Base-by-base conservation (phyloP, 768 basidiomycete species). In the Dictyophora rubrovolvata region DNA sequence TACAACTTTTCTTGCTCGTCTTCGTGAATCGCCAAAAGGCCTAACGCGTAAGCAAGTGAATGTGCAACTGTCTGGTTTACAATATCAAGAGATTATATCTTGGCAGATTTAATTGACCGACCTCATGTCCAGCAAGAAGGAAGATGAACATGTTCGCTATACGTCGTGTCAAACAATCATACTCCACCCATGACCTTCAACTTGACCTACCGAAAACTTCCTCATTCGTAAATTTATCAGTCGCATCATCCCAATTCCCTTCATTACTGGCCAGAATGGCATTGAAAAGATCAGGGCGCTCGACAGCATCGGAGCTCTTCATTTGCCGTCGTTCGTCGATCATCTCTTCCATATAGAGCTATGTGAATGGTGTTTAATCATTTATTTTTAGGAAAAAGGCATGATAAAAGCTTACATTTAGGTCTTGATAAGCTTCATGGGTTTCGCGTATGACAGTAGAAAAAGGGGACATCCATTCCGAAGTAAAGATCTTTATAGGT, bases 61-160 rank as follows among this genome's bases (percentile, higher is more conserved):
- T 74, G 67, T 10, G 69, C 70, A 0, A 74, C 70, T 3, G 75
- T 75, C 73, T 76, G 21, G 5, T 28, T 28, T 34, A 50, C 11
- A n/a, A n/a, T n/a, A n/a, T n/a, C n/a, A n/a, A n/a, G n/a, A n/a
- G n/a, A n/a, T n/a, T n/a, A n/a, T n/a, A n/a, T n/a, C n/a, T n/a
- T n/a, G n/a, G n/a, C n/a, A n/a, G n/a, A n/a, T n/a, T n/a, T n/a
- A n/a, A n/a, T n/a, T n/a, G n/a, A n/a, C n/a, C n/a, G n/a, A 80
- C 80, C 71, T 83, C 83, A 59, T 83, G 80, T 8, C 83, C 83
- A 28, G 84, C 84, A 18, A 86, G 65, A n/a, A 84, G 58, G 59
- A 74, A 71, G 11, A 75, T 69, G 66, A 72, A 75, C 22, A 72
- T 64, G 57, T 75, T 74, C 9, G 70, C 71, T 70, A 56, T 7